Conservation (phyloP, 768 basidiomycete species). For the Harrya chromipes region DNA sequence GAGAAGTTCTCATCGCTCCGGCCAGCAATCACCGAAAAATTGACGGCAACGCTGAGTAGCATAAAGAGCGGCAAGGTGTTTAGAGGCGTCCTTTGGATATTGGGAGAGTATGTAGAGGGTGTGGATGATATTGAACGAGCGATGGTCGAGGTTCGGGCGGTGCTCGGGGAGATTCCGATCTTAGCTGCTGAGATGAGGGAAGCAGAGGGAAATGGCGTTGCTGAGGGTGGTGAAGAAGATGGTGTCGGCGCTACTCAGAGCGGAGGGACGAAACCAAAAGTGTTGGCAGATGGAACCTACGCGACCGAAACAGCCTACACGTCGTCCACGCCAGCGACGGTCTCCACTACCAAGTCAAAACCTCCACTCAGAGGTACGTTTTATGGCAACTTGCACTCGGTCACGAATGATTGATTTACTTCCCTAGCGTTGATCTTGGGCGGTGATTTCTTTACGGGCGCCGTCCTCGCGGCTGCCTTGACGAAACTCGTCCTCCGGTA, state of each 20-base stretch:
- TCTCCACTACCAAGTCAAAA: constrained; percentile 87
- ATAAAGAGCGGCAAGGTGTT: constrained; percentile 98
- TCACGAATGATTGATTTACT: neutral
- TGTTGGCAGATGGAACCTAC: constrained; percentile 95
- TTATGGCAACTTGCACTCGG: neutral
- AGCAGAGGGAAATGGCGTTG: constrained; percentile 51
- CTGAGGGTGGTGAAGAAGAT: constrained; percentile 46
- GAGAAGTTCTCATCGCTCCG: constrained; percentile 94
- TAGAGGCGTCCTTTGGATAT: constrained; percentile 94
- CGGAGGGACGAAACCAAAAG: constrained; percentile 59
- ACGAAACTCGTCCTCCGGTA: constrained; percentile 89
- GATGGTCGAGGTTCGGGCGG: constrained; percentile 77
- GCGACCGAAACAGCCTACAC: constrained; percentile 94
- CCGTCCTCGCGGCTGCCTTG: constrained; percentile 84
- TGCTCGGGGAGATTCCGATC: constrained; percentile 97
- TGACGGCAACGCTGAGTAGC: constrained; percentile 74
- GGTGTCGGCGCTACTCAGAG: constrained; percentile 34
- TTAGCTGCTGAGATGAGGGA: constrained; percentile 86
- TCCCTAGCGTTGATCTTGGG: constrained; percentile 75
- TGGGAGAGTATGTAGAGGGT: constrained; percentile 89
- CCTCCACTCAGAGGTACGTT: constrained; percentile 80
- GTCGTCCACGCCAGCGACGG: constrained; percentile 52
- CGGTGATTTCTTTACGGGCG: constrained; percentile 96
- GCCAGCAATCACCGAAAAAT: constrained; percentile 76
- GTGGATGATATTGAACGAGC: constrained; percentile 64